phyloP scores from a whole-genome alignment of 2,329 filamentous ascomycete genomes.

The Eutypa lata region DNA sequence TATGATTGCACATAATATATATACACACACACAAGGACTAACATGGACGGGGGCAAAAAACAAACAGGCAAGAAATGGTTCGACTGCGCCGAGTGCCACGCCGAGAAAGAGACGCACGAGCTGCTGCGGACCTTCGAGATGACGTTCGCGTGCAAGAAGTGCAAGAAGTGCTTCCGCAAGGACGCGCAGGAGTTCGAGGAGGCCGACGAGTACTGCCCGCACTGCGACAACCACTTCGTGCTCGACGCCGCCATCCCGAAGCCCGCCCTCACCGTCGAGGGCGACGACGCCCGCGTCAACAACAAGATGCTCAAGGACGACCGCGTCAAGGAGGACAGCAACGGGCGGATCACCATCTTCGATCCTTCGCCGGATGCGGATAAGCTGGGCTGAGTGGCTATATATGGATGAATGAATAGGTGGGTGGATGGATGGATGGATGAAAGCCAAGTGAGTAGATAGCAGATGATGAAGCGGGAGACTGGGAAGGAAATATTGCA shows the following conservation, averaged over 20 bases:
- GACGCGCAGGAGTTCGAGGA: constrained; percentile 91
- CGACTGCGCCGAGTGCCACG: constrained; percentile 94
- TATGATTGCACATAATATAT: too few species aligned
- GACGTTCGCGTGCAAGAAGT: constrained; percentile 97
- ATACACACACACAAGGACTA: too few species aligned
- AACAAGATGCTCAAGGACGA: constrained; percentile 92
- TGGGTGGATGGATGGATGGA: background rate
- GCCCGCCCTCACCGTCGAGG: constrained; percentile 80
- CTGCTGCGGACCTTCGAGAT: constrained; percentile 81
- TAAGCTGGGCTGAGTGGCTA: constrained; percentile 72
- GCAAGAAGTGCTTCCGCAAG: constrained; percentile 96
- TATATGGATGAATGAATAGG: background rate
- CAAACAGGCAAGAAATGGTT: constrained; percentile 93
- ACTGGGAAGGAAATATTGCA: too few species aligned
- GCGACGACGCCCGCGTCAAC: constrained; percentile 84
- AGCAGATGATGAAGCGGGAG: too few species aligned
- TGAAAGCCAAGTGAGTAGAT: background rate
- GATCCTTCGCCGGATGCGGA: constrained; percentile 73
- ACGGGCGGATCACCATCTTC: constrained; percentile 59
- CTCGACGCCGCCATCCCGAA: constrained; percentile 84
- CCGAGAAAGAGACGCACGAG: constrained; percentile 72
- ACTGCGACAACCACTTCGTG: constrained; percentile 98
- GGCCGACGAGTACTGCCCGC: constrained; percentile 96
- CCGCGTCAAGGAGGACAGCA: constrained; percentile 59
- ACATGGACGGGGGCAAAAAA: too few species aligned